A percentile compares a stretch with the other conserved stretches of the same genome.
Conservation (phyloP, 2,329 filamentous ascomycete genomes). For the Pestalotiopsis sp. region DNA sequence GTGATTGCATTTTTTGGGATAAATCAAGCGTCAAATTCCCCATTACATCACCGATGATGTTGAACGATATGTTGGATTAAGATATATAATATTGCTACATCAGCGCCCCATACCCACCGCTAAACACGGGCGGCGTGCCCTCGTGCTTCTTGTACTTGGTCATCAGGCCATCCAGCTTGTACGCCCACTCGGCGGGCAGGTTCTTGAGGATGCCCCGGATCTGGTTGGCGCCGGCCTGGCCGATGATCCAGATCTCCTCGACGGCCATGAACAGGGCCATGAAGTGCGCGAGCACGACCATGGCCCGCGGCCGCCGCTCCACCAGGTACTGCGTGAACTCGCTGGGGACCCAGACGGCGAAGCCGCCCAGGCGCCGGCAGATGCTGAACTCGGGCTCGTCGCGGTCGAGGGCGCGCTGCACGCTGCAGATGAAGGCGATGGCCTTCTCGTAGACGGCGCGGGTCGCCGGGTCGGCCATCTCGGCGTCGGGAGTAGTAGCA, state of each 20-base stretch:
- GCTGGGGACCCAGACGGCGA: conserved; percentile 37
- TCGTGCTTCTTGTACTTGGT: conserved; percentile 28
- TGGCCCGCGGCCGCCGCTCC: conserved; percentile 37
- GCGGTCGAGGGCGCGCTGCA: conserved; percentile 29
- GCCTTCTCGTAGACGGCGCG: conserved; percentile 33
- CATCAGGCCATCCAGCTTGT: conserved; percentile 36
- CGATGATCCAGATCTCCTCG: conserved; percentile 38
- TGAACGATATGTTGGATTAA: too few species aligned
- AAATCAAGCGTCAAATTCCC: too few species aligned
- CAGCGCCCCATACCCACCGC: not conserved
- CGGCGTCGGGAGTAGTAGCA: conserved; percentile 23
- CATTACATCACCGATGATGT: too few species aligned
- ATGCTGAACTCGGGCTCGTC: conserved; percentile 33
- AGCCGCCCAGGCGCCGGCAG: conserved; percentile 37
- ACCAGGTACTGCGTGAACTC: conserved; percentile 36
- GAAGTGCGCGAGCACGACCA: conserved; percentile 41
- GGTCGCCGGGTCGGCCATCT: conserved; percentile 32
- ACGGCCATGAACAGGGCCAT: conserved; percentile 39
- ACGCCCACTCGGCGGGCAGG: conserved; percentile 36
- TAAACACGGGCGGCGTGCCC: not conserved
- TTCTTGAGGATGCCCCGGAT: conserved; percentile 38
- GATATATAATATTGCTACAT: not conserved
- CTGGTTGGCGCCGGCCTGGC: conserved; percentile 37
- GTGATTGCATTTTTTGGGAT: too few species aligned
- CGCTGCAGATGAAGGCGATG: conserved; percentile 37